A percentile compares a stretch with the other conserved stretches of the same genome.
Conservation (phyloP, 1,284 basidiomycete species). For the Heterobasidion irregulare region DNA sequence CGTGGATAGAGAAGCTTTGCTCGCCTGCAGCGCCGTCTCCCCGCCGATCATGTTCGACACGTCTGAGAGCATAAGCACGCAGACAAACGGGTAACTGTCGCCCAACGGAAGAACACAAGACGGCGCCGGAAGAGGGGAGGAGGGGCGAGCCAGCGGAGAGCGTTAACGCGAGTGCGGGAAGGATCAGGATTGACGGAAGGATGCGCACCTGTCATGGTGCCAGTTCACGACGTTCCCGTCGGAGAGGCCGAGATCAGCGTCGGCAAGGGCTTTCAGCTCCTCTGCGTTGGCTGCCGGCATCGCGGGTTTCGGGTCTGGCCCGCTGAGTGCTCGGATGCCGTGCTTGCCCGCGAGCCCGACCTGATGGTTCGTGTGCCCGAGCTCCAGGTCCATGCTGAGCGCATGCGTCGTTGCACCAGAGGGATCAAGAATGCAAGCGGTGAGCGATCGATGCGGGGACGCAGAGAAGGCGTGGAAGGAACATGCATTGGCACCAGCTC, state of each 20-base stretch:
- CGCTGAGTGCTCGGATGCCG: not conserved
- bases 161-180: too few species aligned
- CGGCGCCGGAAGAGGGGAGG: too few species aligned
- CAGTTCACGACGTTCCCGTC: not conserved
- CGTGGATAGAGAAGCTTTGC: not conserved
- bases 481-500: not conserved
- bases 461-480: not conserved
- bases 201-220: not conserved
- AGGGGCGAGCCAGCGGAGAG: too few species aligned
- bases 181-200: not conserved
- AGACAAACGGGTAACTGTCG: not conserved
- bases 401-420: not conserved
- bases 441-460: not conserved
- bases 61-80: not conserved
- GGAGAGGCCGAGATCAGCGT: not conserved
- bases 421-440: not conserved
- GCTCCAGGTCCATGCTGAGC: not conserved
- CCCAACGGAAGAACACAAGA: not conserved
- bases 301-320: not conserved
- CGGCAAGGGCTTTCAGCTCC: not conserved
- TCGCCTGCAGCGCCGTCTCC: not conserved
- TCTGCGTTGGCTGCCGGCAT: not conserved
- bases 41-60: not conserved
- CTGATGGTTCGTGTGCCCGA: not conserved
- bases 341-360: not conserved